These are phyloP conservation scores for Pseudocercospora ulei DNA, from an alignment of 2,329 filamentous ascomycete genomes.

Conservation along the genomic window DNA sequence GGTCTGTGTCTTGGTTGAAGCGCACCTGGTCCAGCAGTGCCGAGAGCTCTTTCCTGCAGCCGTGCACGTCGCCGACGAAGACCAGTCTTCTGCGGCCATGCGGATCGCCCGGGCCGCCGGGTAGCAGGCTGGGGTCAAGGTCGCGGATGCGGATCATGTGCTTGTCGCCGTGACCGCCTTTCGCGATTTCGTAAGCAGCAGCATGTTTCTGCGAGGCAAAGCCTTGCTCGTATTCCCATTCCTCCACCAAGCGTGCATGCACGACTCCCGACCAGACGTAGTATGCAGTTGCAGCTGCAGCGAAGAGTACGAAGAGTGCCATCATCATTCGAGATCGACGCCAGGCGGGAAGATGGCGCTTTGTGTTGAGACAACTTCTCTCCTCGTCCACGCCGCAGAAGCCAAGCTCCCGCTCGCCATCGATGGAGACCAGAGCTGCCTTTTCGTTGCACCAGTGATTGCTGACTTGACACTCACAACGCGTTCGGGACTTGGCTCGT, in stretches of 20 bases:
- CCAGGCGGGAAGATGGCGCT: constrained; percentile 15
- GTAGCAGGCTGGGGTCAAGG: constrained; percentile 38
- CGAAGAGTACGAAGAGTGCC: constrained; percentile 29
- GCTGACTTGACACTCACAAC: no score
- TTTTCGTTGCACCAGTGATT: not conserved
- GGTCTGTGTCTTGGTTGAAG: constrained; percentile 57
- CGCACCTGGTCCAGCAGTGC: constrained; percentile 56
- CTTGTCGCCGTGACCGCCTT: constrained; percentile 22
- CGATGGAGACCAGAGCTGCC: not conserved
- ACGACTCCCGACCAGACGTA: constrained; percentile 35
- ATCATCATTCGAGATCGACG: constrained; percentile 30
- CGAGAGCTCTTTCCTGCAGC: constrained; percentile 58
- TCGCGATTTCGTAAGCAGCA: constrained; percentile 30
- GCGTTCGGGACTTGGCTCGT: no score
- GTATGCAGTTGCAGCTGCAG: constrained; percentile 29
- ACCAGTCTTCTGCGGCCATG: constrained; percentile 53
- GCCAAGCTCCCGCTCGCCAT: constrained; percentile 19
- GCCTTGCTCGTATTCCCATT: constrained; percentile 32
- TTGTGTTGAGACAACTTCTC: constrained; percentile 24
- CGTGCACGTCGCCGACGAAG: constrained; percentile 86
- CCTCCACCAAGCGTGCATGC: constrained; percentile 33
- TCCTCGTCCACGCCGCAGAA: constrained; percentile 35
- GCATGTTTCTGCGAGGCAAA: constrained; percentile 29
- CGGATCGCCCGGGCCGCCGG: constrained; percentile 31
- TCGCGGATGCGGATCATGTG: constrained; percentile 45